phyloP scores from a whole-genome alignment of 768 basidiomycete species.

The Suillus subalutaceus region DNA sequence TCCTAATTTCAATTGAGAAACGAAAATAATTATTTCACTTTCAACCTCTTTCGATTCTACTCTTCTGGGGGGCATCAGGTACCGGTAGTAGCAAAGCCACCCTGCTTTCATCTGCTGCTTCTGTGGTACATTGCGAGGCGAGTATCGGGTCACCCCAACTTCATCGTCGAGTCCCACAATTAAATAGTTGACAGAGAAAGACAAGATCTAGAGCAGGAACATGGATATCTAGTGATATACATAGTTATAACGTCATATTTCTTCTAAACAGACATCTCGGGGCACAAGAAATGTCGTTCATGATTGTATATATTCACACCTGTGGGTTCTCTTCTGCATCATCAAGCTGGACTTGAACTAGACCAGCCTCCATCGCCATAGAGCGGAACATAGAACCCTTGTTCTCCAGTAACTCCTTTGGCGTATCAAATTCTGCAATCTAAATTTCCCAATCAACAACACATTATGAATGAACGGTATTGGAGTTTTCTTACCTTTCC shows the following conservation, averaged over 20 bases:
- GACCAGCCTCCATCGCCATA: slow-evolving; percentile 67
- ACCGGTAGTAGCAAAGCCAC: background rate
- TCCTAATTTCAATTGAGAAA: background rate
- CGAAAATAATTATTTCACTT: background rate
- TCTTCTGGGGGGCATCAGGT: background rate
- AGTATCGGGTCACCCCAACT: background rate
- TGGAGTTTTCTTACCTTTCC: slow-evolving; percentile 54
- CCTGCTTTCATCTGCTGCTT: background rate
- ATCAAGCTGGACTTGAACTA: slow-evolving; percentile 25
- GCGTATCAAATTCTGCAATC: slow-evolving; percentile 82
- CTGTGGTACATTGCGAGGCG: background rate
- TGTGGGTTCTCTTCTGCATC: background rate
- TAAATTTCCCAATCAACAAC: slow-evolving; percentile 21
- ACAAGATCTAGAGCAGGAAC: background rate
- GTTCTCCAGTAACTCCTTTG: slow-evolving; percentile 62
- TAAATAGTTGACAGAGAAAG: background rate
- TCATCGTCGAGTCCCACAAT: background rate
- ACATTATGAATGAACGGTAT: background rate
- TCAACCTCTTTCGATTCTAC: background rate
- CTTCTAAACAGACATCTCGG: background rate
- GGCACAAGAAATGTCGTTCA: background rate
- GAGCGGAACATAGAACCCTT: slow-evolving; percentile 60
- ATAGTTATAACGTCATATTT: background rate
- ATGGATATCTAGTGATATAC: background rate
- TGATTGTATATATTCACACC: background rate